Base-by-base conservation (phyloP, 2,329 filamentous ascomycete species). In the Cladosporium sp. region DNA sequence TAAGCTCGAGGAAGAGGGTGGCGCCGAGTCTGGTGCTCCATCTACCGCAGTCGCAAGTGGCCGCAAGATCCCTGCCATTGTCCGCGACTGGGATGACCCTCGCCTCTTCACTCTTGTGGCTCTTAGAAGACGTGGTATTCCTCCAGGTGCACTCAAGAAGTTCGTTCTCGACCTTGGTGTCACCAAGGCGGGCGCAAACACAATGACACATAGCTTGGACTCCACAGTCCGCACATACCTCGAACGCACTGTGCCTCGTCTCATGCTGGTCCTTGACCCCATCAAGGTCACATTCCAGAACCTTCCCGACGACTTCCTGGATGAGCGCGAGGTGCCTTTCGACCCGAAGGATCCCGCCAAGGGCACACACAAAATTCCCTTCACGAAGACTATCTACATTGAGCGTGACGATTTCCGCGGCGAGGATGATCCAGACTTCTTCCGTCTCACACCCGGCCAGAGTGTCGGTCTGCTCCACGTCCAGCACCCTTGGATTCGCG, bases 121-220 rank as follows among this genome's bases (percentile, higher is more conserved):
- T 1, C 86, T 97, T 58, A 89, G 91, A 63, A 87, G 94, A 60
- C 87, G 93, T 66, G 94, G 94, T 75, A 86, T 97, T 0, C 94
- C 94, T 0, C 92, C 94, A 0, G 91, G 91, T 26, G 93, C 93
- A 1, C 91, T 97, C 67, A 86, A 97, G 65, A 89, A 91, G 63
- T 98, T 97, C 72, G 88, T 97, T 66, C 92, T 92, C 70, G 93
- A 97, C 78, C 87, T 97, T 23, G 94, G 93, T 34, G 93, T 97
- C 46, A 96, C 93, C 0, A 96, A 93, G 39, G 85, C 89, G 46
- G 86, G 87, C 61, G 91, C 90, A 3, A 88, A 91, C 68, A 96
- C 97, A 71, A 88, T 94, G 76, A 89, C 92, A 56, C 80, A 85
- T 65, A 88, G 90, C n/a, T 92, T 98, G 67, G 94, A 98, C 74